A percentile compares a stretch with the other conserved stretches of the same genome.
phyloP scores from a whole-genome alignment of 1,139 yeast species.

The Wickerhamomyces sp. region DNA sequence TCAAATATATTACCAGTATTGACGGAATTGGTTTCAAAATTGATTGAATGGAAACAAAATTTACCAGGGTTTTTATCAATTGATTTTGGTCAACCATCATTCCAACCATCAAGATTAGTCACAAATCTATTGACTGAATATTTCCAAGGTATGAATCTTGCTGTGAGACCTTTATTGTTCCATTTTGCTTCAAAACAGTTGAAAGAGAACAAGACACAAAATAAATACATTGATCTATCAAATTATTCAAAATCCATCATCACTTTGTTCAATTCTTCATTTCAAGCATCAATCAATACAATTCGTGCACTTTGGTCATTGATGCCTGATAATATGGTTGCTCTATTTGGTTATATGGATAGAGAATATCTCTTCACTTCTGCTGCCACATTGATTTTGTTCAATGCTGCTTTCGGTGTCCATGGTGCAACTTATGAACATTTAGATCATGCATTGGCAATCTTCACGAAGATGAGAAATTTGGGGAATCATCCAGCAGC shows the following conservation, averaged over 20 bases:
- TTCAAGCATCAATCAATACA: conserved; percentile 79
- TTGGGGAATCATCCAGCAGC: conserved; percentile 80
- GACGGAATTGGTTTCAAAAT: conserved; percentile 62
- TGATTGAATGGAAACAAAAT: conserved; percentile 65
- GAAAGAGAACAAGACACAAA: conserved; percentile 44
- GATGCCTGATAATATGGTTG: conserved; percentile 71
- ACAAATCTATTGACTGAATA: conserved; percentile 83
- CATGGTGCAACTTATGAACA: conserved; percentile 72
- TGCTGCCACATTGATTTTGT: conserved; percentile 69
- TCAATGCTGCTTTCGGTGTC: conserved; percentile 79
- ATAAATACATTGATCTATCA: conserved; percentile 61
- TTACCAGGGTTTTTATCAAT: conserved; percentile 62
- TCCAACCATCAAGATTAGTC: conserved; percentile 59
- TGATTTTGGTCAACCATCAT: conserved; percentile 52
- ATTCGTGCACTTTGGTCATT: conserved; percentile 71
- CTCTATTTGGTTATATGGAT: conserved; percentile 86
- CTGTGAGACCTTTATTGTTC: conserved; percentile 74
- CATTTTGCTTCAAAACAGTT: conserved; percentile 74
- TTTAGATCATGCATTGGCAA: conserved; percentile 64
- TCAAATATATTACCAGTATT: conserved; percentile 71
- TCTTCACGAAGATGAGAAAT: conserved; percentile 70
- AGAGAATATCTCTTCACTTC: conserved; percentile 80
- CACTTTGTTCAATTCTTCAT: conserved; percentile 69
- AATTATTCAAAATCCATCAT: conserved; percentile 64
- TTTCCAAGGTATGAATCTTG: conserved; percentile 78